Percentiles rank a stretch among this genome's conserved stretches.
These are phyloP conservation scores for Epichloe coenophiala DNA, from an alignment of 2,329 filamentous ascomycete species.

Conservation along the genomic window DNA sequence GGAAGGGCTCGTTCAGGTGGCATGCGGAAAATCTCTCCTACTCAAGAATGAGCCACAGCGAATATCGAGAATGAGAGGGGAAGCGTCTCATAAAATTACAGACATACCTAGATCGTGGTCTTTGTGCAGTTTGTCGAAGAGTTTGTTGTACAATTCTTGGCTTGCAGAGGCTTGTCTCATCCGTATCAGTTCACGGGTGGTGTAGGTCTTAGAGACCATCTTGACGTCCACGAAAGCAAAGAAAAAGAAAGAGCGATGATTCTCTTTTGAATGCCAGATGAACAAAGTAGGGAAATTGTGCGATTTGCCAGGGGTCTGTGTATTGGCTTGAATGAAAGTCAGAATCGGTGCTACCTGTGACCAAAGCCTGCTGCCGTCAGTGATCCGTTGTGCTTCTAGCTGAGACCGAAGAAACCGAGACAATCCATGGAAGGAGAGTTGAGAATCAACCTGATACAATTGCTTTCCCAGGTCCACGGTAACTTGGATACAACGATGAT, in stretches of 20 bases:
- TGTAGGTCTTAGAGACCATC: slow-evolving; percentile 32
- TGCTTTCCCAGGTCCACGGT: slow-evolving; percentile 17
- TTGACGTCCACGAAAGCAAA: slow-evolving; percentile 25
- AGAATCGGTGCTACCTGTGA: slow-evolving; percentile 20
- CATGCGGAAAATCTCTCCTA: slow-evolving; percentile 20
- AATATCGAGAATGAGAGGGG: not conserved
- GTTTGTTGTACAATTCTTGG: slow-evolving; percentile 15
- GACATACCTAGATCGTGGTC: slow-evolving; percentile 29
- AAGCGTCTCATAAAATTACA: too few species aligned
- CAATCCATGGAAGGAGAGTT: slow-evolving; percentile 8
- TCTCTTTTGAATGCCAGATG: slow-evolving; percentile 21
- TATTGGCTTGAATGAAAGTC: slow-evolving; percentile 18
- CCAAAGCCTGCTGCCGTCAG: slow-evolving; percentile 18
- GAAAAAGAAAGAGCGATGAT: slow-evolving; percentile 25
- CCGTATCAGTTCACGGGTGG: slow-evolving; percentile 29
- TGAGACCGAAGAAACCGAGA: slow-evolving; percentile 15
- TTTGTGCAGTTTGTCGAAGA: slow-evolving; percentile 21
- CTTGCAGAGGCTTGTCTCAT: slow-evolving; percentile 15
- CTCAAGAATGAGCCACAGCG: not conserved
- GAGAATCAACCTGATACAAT: slow-evolving; percentile 11
- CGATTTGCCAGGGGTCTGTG: slow-evolving; percentile 7
- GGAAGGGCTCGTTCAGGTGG: slow-evolving; percentile 14
- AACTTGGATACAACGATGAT: slow-evolving; percentile 16
- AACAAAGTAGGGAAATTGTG: slow-evolving; percentile 25
- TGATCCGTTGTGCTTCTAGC: slow-evolving; percentile 14